Evolutionary conservation across 352 stramenopile genomes (phyloP).

Genomic region (Pythium utonaiense): DNA sequence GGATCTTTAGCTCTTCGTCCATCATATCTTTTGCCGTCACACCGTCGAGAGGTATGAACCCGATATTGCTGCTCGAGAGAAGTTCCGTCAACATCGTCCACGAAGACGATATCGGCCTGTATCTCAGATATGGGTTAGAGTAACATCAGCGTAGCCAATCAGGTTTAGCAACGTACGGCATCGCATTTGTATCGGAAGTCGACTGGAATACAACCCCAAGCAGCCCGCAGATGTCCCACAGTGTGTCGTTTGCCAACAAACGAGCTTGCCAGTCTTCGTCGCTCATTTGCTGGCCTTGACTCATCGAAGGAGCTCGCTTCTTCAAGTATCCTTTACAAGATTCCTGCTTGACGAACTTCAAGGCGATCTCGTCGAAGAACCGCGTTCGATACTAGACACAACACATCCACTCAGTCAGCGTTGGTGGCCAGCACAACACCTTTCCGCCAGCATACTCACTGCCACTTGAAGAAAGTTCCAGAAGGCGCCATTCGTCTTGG

Average conservation of each 20-base stretch:
- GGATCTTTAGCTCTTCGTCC: constrained; percentile 18
- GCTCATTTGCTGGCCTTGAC: background rate
- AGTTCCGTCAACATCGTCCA: constrained; percentile 19
- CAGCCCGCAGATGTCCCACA: constrained; percentile 19
- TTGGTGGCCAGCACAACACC: background rate
- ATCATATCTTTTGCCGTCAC: background rate
- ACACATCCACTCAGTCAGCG: background rate
- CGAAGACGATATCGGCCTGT: background rate
- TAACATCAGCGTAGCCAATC: too few relatives aligned
- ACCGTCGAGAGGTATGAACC: constrained; percentile 3
- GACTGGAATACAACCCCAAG: constrained; percentile 4
- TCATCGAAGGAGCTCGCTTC: constrained; percentile 11
- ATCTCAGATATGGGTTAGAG: background rate
- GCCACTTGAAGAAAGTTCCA: constrained; percentile 57
- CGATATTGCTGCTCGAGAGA: background rate
- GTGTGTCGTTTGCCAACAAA: constrained; percentile 17
- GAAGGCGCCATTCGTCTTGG: constrained; percentile 27
- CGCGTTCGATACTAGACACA: constrained; percentile 20
- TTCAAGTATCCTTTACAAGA: constrained; percentile 17
- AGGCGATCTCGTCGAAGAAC: constrained; percentile 13
- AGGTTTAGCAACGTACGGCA: background rate
- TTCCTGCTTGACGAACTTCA: constrained; percentile 12
- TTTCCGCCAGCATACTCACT: constrained; percentile 11
- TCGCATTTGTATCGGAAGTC: background rate
- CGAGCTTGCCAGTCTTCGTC: constrained; percentile 14